Percentiles rank a stretch among this genome's conserved stretches.
These are phyloP conservation scores for Suillus americanus DNA, from an alignment of 768 basidiomycete species.

Conservation along the genomic window DNA sequence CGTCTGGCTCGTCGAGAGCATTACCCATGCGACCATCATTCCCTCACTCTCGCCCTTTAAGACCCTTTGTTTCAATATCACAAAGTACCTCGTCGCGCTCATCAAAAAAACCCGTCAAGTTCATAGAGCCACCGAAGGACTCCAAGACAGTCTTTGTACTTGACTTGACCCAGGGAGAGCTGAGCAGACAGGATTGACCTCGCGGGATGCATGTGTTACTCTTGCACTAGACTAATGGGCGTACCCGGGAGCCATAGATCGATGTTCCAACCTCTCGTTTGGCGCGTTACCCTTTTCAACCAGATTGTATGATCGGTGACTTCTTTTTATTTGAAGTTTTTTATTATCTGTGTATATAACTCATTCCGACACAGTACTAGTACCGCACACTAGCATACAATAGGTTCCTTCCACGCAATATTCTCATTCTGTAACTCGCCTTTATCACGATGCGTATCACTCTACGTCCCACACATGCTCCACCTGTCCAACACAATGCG, in stretches of 20 bases:
- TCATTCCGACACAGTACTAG: neutral
- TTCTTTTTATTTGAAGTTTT: neutral
- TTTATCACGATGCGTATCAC: neutral
- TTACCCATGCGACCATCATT: conserved; percentile 52
- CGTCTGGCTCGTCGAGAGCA: conserved; percentile 32
- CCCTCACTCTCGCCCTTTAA: conserved; percentile 69
- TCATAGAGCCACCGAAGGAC: conserved; percentile 78
- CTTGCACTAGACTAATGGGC: neutral
- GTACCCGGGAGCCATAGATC: neutral
- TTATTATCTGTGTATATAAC: conserved; percentile 4
- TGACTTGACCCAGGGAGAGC: conserved; percentile 80
- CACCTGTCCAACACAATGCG: neutral
- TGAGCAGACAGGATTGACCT: conserved; percentile 63
- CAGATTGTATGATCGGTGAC: neutral
- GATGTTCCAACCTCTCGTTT: neutral
- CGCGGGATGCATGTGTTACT: neutral
- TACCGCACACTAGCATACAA: neutral
- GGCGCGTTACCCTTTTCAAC: neutral
- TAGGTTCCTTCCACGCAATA: neutral
- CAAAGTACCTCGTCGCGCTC: conserved; percentile 20
- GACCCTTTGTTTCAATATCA: conserved; percentile 71
- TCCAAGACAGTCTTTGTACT: conserved; percentile 70
- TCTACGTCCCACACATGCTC: neutral
- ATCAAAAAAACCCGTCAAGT: conserved; percentile 57
- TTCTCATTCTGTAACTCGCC: neutral